Conservation (phyloP, 2,329 filamentous ascomycete species). For the Periconia digitata region DNA sequence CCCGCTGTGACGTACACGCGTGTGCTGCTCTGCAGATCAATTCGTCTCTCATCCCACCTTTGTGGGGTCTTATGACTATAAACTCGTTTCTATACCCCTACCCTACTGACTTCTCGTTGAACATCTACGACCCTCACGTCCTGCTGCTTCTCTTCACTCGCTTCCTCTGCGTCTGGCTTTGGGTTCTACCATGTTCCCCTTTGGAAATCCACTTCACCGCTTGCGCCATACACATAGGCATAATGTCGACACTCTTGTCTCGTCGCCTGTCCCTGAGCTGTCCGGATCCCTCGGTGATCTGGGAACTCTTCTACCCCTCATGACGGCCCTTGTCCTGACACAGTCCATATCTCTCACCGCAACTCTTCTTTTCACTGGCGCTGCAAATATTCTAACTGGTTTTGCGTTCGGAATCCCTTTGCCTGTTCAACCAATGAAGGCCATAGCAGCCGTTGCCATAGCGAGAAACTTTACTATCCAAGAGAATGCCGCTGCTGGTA, state of each 20-base stretch:
- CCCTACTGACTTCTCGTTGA: not conserved
- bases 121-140: too few species aligned
- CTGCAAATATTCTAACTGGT: conserved; percentile 85
- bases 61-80: not conserved
- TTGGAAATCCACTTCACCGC: conserved; percentile 26
- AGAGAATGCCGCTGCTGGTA: conserved; percentile 79
- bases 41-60: conserved; percentile 5
- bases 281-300: conserved; percentile 88
- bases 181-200: conserved; percentile 18
- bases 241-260: conserved; percentile 59
- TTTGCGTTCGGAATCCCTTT: conserved; percentile 82
- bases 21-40: conserved; percentile 3
- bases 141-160: not conserved
- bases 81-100: not conserved
- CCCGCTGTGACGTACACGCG: conserved; percentile 3
- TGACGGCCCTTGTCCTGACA: conserved; percentile 80
- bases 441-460: conserved; percentile 89
- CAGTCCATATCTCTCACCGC: conserved; percentile 77
- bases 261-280: conserved; percentile 69
- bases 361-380: conserved; percentile 84
- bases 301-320: conserved; percentile 84
- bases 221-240: conserved; percentile 40
- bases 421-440: conserved; percentile 88
- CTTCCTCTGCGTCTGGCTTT: not conserved
- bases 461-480: conserved; percentile 65